These are phyloP conservation scores for Colletotrichum simmondsii DNA, from an alignment of 2,329 filamentous ascomycete species.

Conservation along the genomic window DNA sequence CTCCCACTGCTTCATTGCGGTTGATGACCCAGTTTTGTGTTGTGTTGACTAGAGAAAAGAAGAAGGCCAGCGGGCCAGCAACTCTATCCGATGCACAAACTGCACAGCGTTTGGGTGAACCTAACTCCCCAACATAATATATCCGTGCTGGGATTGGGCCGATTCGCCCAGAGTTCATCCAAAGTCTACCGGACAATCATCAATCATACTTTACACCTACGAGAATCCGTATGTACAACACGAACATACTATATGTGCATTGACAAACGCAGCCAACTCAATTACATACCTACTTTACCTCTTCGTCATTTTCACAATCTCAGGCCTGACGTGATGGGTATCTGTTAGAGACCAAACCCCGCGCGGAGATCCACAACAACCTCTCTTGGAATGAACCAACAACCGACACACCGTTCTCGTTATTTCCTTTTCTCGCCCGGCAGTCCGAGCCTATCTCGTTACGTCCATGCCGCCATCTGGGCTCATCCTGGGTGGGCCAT, in stretches of 20 bases:
- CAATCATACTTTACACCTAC: not conserved
- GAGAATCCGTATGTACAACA: not conserved
- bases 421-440: constrained; percentile 28
- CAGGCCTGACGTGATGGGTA: constrained; percentile 8
- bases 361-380: constrained; percentile 33
- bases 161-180: constrained; percentile 3
- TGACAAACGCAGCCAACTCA: not conserved
- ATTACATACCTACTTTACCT: not conserved
- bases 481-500: constrained; percentile 22
- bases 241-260: not conserved
- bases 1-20: constrained; percentile 3
- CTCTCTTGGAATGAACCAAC: constrained; percentile 31
- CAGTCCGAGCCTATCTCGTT: constrained; percentile 31
- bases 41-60: not conserved
- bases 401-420: constrained; percentile 23
- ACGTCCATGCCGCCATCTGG: constrained; percentile 27
- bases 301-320: not conserved
- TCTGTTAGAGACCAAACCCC: constrained; percentile 28
- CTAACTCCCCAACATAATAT: not conserved
- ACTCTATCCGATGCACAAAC: not conserved
- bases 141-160: not conserved
- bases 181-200: not conserved
- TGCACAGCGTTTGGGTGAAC: not conserved
- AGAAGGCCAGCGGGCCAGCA: not conserved
- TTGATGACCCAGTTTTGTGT: not conserved